Base-by-base conservation (phyloP, 768 basidiomycete species). In the Russula emetica region DNA sequence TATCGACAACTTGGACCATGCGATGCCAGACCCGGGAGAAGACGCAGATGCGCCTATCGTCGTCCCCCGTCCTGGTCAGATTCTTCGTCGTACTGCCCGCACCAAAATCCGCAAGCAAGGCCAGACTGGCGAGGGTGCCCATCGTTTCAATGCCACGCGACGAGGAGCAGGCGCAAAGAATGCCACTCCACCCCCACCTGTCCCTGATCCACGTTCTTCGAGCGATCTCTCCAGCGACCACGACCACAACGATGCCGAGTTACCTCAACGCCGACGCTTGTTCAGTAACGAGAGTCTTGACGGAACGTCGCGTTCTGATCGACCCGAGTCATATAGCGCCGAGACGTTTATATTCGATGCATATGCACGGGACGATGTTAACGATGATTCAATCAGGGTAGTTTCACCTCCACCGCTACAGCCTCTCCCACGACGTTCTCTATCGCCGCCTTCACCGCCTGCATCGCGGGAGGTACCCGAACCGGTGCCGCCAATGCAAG, bases 81-180 rank as follows among this genome's bases (percentile, higher is more conserved):
- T 94, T 69, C 81, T 99, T 14, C 89, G 94, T 24, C 88, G 97
- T 42, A 85, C 94, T 11, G 94, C 94, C 5, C 85, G 96, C 16
- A 99, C 97, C 1, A 94, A 94, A 78, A 97, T 98, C 69, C 88
- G 96, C 40, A 99, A 98, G 77, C 79, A 86, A 16, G 83, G 84
- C 6, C 73, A 88, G 7, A 80, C 83, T 16, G 90, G 85, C 26
- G 92, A 90, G 74, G 90, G 88, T 13, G 90, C 90, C 2, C 92
- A 92, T 79, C 87, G 93, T 13, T 95, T 95, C 75, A 77, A 75
- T 6, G 74, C 78, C 9, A 74, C 78, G 5, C 76, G 82, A 50
- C 74, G 73, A 57, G 81, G 82, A 40, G 74, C 83, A 42, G 74
- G 63, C 36, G 72, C 67, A 18, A 53, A 50, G 8, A 50, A 24